These are phyloP conservation scores for Magnaporthales sp. DNA, from an alignment of 2,329 filamentous ascomycete genomes.

Conservation along the genomic window DNA sequence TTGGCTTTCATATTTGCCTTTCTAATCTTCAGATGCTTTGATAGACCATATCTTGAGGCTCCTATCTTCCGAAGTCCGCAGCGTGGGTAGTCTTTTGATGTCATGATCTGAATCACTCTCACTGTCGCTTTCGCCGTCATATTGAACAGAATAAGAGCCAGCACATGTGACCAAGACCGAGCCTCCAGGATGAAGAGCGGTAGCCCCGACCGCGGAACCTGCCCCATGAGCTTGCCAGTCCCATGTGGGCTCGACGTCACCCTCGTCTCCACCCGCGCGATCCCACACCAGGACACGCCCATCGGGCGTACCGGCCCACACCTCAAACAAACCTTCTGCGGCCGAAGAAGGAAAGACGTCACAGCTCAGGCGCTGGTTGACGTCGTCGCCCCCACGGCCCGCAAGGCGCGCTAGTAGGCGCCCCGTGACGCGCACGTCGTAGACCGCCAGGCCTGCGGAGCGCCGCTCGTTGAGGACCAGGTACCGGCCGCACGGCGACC, in stretches of 20 bases:
- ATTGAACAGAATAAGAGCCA: slow-evolving; percentile 30
- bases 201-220: slow-evolving; percentile 36
- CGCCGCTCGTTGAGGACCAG: slow-evolving; percentile 53
- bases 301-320: slow-evolving; percentile 51
- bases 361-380: slow-evolving; percentile 47
- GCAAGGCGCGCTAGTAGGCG: slow-evolving; percentile 45
- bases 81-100: slow-evolving; percentile 1
- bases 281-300: slow-evolving; percentile 53
- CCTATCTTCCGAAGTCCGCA: slow-evolving; percentile 25
- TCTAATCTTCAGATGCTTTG: neutral
- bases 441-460: slow-evolving; percentile 46
- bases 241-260: slow-evolving; percentile 34
- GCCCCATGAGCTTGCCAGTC: slow-evolving; percentile 34
- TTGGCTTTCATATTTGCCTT: neutral
- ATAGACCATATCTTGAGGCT: slow-evolving; percentile 34
- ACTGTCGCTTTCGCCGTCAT: slow-evolving; percentile 6
- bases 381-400: slow-evolving; percentile 35
- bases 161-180: slow-evolving; percentile 49
- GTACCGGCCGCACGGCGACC: slow-evolving; percentile 57
- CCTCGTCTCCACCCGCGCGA: slow-evolving; percentile 38
- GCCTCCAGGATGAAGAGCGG: slow-evolving; percentile 43
- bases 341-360: slow-evolving; percentile 39
- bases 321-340: slow-evolving; percentile 37
- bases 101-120: slow-evolving; percentile 15
- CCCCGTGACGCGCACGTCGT: slow-evolving; percentile 52